Evolutionary conservation across 2,329 filamentous ascomycete genomes (phyloP).

Genomic region (Didymosphaeria variabile): DNA sequence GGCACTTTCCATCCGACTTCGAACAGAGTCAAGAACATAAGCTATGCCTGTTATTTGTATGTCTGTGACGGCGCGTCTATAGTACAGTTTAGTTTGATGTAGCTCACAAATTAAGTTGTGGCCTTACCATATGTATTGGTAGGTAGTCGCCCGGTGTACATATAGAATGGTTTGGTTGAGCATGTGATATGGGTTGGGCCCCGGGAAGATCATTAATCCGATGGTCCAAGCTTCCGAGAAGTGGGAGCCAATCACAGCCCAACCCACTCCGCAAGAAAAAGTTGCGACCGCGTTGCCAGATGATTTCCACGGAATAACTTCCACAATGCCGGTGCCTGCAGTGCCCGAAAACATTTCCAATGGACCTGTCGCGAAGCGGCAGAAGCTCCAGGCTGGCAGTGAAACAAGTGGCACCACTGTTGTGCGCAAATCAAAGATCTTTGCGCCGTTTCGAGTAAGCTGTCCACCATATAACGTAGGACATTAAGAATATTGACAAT

Average conservation of each 20-base stretch:
- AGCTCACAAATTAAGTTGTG: too few relatives aligned
- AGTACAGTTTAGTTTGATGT: too few relatives aligned
- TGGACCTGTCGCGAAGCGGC: conserved; percentile 74
- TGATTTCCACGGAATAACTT: neutral
- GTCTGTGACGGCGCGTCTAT: too few relatives aligned
- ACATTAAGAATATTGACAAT: conserved; percentile 5
- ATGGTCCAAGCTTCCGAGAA: neutral
- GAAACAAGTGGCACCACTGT: conserved; percentile 54
- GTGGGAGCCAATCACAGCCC: conserved; percentile 6
- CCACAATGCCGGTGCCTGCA: conserved; percentile 58
- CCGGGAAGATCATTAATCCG: neutral
- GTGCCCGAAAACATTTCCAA: conserved; percentile 54
- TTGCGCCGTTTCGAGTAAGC: conserved; percentile 89
- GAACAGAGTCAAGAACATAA: too few relatives aligned
- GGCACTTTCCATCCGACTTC: too few relatives aligned
- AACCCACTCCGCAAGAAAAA: conserved; percentile 10
- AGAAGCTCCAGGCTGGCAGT: conserved; percentile 37
- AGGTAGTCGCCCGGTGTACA: too few relatives aligned
- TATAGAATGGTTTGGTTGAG: too few relatives aligned
- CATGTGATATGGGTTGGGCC: too few relatives aligned
- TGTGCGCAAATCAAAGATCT: conserved; percentile 74
- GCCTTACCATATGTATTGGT: too few relatives aligned
- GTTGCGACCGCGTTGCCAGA: conserved; percentile 1
- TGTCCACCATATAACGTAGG: neutral
- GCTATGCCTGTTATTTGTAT: too few relatives aligned